A percentile compares a stretch with the other conserved stretches of the same genome.
phyloP scores from a whole-genome alignment of 371 early-diverging fungal species.

The Mycotypha africana region DNA sequence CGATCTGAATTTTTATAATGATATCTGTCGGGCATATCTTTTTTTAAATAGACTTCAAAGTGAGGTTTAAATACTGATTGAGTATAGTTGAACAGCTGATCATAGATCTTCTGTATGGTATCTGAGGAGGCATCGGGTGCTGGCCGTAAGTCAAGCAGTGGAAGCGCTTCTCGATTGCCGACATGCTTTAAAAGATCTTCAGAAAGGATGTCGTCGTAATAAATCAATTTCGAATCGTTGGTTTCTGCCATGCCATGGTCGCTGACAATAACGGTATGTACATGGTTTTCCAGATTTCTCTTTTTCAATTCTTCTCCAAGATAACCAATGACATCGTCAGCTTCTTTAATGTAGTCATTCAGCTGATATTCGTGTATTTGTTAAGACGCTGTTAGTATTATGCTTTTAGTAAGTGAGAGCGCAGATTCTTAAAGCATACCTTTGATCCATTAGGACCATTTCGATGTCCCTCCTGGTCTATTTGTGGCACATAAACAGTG shows the following conservation, averaged over 20 bases:
- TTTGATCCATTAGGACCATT: conserved; percentile 67
- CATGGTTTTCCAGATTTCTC: conserved; percentile 55
- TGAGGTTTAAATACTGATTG: conserved; percentile 41
- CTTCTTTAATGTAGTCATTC: conserved; percentile 52
- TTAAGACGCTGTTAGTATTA: no score
- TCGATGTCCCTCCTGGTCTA: conserved; percentile 80
- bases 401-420: no score
- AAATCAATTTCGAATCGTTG: conserved; percentile 52
- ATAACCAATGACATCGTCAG: conserved; percentile 63
- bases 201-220: conserved; percentile 66
- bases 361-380: no score
- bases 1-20: conserved; percentile 57
- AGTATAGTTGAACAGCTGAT: conserved; percentile 23
- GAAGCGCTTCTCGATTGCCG: conserved; percentile 26
- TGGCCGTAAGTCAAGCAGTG: conserved; percentile 45
- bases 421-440: conserved; percentile 14
- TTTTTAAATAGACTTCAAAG: conserved; percentile 57
- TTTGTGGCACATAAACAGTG: conserved; percentile 75
- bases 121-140: conserved; percentile 25
- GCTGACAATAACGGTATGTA: conserved; percentile 82
- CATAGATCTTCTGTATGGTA: conserved; percentile 22
- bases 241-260: conserved; percentile 90
- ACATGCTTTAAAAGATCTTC: conserved; percentile 23
- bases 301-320: conserved; percentile 51
- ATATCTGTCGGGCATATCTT: conserved; percentile 62